A percentile compares a stretch with the other conserved stretches of the same genome.
Evolutionary conservation across 225 moss, liverwort and hornwort species (phyloP).

Genomic region (Straminergon stramineum): DNA sequence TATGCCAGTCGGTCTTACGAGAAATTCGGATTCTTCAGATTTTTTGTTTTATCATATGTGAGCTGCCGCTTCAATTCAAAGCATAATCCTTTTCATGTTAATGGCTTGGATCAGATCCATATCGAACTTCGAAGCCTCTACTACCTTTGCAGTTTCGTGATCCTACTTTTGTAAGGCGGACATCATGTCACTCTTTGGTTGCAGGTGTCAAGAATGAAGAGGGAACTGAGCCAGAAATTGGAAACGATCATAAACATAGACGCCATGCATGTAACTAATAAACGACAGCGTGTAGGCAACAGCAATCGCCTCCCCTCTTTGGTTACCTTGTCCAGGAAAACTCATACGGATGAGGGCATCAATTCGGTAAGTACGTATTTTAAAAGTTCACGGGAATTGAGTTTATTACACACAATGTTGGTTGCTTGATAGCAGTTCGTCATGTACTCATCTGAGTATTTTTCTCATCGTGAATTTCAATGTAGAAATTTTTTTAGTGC

Average conservation of each 20-base stretch:
- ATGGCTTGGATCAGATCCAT: background rate
- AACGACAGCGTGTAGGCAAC: constrained; percentile 39
- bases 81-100: background rate
- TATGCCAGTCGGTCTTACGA: background rate
- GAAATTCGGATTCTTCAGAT: background rate
- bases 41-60: background rate
- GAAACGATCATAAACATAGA: background rate
- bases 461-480: background rate
- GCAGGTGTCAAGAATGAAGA: constrained; percentile 28
- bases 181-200: background rate
- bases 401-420: background rate
- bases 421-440: background rate
- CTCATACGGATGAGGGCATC: constrained; percentile 1
- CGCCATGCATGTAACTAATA: constrained; percentile 16
- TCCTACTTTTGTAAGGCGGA: background rate
- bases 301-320: constrained; percentile 8
- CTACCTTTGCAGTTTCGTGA: background rate
- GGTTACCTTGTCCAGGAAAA: background rate
- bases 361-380: constrained; percentile 5
- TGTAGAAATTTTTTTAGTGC: background rate
- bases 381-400: background rate
- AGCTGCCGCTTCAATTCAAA: background rate
- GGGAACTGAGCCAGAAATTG: constrained; percentile 3
- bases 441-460: background rate
- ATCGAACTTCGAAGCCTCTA: background rate